Base-by-base conservation (phyloP, 2,329 filamentous ascomycete species). In the Amauroascus niger region DNA sequence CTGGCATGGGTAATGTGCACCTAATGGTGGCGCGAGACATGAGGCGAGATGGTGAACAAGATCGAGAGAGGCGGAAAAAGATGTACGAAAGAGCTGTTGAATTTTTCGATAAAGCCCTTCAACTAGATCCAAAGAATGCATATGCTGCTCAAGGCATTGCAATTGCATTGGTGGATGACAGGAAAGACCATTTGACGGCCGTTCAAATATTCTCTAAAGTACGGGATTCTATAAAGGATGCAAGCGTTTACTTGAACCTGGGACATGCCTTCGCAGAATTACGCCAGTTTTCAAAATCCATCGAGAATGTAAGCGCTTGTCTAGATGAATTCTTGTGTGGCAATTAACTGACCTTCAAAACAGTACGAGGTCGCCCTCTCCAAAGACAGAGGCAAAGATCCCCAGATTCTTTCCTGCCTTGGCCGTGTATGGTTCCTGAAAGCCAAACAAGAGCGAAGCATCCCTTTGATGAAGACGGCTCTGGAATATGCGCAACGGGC, bases 1-100 rank as follows among this genome's bases (percentile, higher is more conserved):
- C 94, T 24, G 91, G 88, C 13, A 97, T 98, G 91, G 93, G 93
- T 40, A 98, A 98, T 67, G 75, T 98, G n/a, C 85, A 91, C 61
- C 79, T 98, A 39, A 76, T 85, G 60, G 83, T 88, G 57, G 93
- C 93, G 8, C 83, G 93, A 61, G 94, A 98, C 69, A 96, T 97
- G 89, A 86, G 88, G 28, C 83, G 90, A 49, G 87, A 93, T 57
- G 87, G 87, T 0, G 93, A 97, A 7, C 78, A 83, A 56, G 91
- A 98, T 56, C 95, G 88, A 71, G 86, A 95, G 63, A 95, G 94
- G 74, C 84, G 90, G 51, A 86, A 84, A 54, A 87, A 86, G 61
- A 85, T 83, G 57, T 98, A 97, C 66, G 82, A 84, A 66, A 89
- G 91, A 61, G 90, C 93, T 0, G 90, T 97, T 9, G 94, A 98